Evolutionary conservation across 495 filamentous ascomycete species (phyloP).

Genomic region (Aspergillus sclerotioniger): DNA sequence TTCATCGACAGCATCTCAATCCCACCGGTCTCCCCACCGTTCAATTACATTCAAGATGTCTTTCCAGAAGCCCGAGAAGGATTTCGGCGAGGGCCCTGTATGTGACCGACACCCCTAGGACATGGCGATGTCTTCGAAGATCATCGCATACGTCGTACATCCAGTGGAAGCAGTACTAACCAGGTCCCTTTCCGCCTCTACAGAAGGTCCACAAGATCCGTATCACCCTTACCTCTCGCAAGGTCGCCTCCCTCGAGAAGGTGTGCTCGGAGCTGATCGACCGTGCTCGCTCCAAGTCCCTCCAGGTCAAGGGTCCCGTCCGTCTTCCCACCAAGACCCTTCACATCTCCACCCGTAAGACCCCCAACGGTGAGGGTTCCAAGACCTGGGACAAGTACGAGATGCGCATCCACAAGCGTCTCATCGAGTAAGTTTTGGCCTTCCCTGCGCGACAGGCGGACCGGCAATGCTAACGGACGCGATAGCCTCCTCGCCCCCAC

Average conservation of each 20-base stretch:
- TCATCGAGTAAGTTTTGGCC: conserved; percentile 72
- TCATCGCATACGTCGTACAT: no score
- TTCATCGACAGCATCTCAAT: conserved; percentile 20
- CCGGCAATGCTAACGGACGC: background rate
- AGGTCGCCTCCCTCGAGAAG: conserved; percentile 94
- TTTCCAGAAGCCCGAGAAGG: conserved; percentile 95
- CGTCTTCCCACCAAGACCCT: conserved; percentile 97
- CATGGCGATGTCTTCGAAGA: background rate
- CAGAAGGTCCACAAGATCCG: conserved; percentile 97
- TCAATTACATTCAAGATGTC: conserved; percentile 66
- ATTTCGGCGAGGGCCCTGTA: conserved; percentile 82
- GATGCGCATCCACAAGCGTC: conserved; percentile 99
- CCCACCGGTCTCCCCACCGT: conserved; percentile 26
- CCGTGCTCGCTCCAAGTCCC: conserved; percentile 96
- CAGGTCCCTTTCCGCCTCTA: conserved; percentile 11
- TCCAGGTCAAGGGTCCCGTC: conserved; percentile 98
- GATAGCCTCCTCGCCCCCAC: conserved; percentile 89
- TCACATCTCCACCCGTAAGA: conserved; percentile 93
- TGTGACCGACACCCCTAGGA: conserved; percentile 25
- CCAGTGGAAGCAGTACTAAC: background rate
- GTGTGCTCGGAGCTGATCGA: conserved; percentile 98
- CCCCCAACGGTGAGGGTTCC: conserved; percentile 97
- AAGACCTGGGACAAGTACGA: conserved; percentile 99
- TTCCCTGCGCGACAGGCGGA: background rate
- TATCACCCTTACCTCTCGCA: conserved; percentile 92